These are phyloP conservation scores for Oidiodendron maius DNA, from an alignment of 495 filamentous ascomycete genomes.

Conservation along the genomic window DNA sequence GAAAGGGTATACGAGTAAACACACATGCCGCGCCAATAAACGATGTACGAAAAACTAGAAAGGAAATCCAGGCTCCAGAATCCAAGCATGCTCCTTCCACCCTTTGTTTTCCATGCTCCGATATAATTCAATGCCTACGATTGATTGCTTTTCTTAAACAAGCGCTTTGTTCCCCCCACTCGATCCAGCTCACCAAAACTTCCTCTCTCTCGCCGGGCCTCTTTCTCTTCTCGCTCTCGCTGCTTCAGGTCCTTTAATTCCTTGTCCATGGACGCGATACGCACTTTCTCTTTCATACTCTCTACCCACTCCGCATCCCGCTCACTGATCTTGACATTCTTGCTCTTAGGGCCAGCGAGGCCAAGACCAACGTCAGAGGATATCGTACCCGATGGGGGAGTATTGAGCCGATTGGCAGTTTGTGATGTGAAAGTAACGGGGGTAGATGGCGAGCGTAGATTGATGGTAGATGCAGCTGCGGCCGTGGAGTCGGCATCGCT, in stretches of 20 bases:
- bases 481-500: conserved; percentile 14
- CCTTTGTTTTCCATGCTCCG: no score
- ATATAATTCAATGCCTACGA: neutral
- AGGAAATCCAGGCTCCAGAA: no score
- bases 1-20: no score
- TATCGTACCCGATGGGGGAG: conserved; percentile 26
- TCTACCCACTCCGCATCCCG: conserved; percentile 68
- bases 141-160: conserved; percentile 36
- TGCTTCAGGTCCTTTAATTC: conserved; percentile 29
- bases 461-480: neutral
- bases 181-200: conserved; percentile 55
- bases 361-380: conserved; percentile 46
- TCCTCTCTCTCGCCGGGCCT: conserved; percentile 12
- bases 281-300: conserved; percentile 62
- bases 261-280: conserved; percentile 44
- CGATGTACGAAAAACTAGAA: no score
- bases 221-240: conserved; percentile 12
- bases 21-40: no score
- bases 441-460: conserved; percentile 12
- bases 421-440: conserved; percentile 5
- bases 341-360: conserved; percentile 55
- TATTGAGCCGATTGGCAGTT: conserved; percentile 13
- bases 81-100: no score
- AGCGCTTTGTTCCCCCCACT: conserved; percentile 48
- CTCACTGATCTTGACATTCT: conserved; percentile 52